These are phyloP conservation scores for Thinopyrum elongatum DNA, from an alignment of 176 grass and related monocot genomes.

Conservation along the genomic window DNA sequence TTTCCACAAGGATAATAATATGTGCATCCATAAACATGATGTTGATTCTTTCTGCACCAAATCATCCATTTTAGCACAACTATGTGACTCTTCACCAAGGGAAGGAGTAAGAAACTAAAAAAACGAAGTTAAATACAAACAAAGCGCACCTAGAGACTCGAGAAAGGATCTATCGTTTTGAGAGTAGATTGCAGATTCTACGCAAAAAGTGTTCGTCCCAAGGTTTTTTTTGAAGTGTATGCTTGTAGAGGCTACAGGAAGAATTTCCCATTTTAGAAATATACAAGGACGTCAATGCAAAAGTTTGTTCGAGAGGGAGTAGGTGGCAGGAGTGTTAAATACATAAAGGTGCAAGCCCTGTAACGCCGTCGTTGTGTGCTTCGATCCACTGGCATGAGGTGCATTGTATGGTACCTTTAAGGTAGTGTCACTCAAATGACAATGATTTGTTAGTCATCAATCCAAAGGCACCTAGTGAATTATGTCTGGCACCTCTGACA, in stretches of 20 bases:
- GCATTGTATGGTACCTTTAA: neutral
- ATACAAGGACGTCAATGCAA: neutral
- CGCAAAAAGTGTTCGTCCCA: neutral
- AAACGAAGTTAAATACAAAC: neutral
- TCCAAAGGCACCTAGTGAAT: neutral
- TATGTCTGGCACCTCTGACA: neutral
- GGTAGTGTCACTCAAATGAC: neutral
- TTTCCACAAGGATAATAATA: neutral
- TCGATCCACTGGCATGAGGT: neutral
- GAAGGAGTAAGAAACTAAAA: neutral
- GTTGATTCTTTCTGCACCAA: neutral
- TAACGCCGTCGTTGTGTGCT: slow-evolving; percentile 33
- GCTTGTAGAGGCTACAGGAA: neutral
- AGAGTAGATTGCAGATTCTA: neutral
- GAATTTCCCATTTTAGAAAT: neutral
- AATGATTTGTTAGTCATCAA: neutral
- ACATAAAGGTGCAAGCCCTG: slow-evolving; percentile 30
- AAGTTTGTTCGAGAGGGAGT: neutral
- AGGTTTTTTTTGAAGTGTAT: neutral
- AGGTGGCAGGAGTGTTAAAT: neutral
- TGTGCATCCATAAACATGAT: neutral
- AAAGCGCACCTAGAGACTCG: neutral
- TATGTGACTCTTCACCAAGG: neutral
- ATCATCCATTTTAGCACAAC: neutral
- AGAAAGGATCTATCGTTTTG: neutral